Conservation (phyloP, 768 basidiomycete species). For the Coprinopsis marcescibilis region DNA sequence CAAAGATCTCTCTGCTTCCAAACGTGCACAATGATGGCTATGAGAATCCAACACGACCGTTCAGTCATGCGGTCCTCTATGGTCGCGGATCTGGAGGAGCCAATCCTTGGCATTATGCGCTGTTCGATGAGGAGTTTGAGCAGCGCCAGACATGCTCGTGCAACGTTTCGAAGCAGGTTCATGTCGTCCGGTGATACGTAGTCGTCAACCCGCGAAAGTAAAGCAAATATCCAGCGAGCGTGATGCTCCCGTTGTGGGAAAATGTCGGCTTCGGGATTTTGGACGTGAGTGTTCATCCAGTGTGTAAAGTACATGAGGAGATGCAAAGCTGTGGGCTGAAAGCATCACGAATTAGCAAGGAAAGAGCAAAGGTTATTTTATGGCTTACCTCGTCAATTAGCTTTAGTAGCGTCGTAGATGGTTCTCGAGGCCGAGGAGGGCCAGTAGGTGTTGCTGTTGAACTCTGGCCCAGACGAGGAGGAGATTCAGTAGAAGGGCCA, state of each 20-base stretch:
- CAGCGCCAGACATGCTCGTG: constrained; percentile 59
- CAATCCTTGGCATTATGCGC: constrained; percentile 15
- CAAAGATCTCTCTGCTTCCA: constrained; percentile 84
- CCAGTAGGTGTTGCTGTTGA: not conserved
- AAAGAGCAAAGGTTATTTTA: constrained; percentile 1
- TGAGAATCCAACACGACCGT: constrained; percentile 70
- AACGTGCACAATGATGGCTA: constrained; percentile 54
- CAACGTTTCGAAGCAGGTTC: constrained; percentile 68
- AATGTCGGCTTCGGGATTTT: constrained; percentile 31
- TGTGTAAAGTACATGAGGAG: constrained; percentile 80
- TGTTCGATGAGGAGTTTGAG: constrained; percentile 23
- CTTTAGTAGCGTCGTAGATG: constrained; percentile 50
- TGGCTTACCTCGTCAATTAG: constrained; percentile 61
- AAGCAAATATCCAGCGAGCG: constrained; percentile 72
- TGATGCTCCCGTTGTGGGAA: constrained; percentile 49
- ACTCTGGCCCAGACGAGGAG: constrained; percentile 5
- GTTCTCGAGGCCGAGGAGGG: constrained; percentile 41
- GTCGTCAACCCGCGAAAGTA: constrained; percentile 66
- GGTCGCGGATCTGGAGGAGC: constrained; percentile 8
- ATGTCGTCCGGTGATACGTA: constrained; percentile 71
- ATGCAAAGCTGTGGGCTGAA: constrained; percentile 63
- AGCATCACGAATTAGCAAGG: constrained; percentile 10
- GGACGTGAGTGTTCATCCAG: constrained; percentile 66
- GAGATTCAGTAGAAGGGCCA: constrained; percentile 23
- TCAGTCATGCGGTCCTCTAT: constrained; percentile 19